Base-by-base conservation (phyloP, 2,329 filamentous ascomycete species). In the Thielaviopsis populi region DNA sequence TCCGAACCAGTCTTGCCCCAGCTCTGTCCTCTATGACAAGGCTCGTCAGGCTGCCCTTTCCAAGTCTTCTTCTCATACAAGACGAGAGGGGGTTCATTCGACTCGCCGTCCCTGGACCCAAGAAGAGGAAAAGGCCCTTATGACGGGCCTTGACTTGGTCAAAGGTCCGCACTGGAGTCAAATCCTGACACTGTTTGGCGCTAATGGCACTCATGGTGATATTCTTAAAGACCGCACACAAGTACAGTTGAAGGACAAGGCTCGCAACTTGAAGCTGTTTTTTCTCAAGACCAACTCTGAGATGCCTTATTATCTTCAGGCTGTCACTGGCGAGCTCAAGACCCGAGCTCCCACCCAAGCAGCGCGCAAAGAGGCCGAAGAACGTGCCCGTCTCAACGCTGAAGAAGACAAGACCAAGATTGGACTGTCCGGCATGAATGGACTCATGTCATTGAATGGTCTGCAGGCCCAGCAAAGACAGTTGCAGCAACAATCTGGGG, bases 151-250 rank as follows among this genome's bases (percentile, higher is more conserved):
- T 3, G 91, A 95, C 70, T 84, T 87, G 72, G 91, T 96, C 58
- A 91, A 91, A 71, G 91, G 91, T 0, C 91, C 91, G 19, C 90
- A 96, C 70, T 96, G 91, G 91, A 92, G 88, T 69, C 90, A 95
- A 71, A 96, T 96, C 58, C 77, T 96, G 13, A 86, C 86, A 1
- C 80, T 95, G 50, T 95, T 92, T 71, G 91, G 91, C 0, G 81
- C 83, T 0, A 87, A 86, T 50, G 91, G 91, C 4, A 87, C 86
- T 0, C 83, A 92, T 27, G 91, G 85, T 58, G 87, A 92, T 69
- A 87, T 92, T 27, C 79, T 95, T 22, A 92, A 91, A 69, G 91
- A 95, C 71, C 82, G 90, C 41, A 95, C 91, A 54, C 90, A 96
- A 71, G 91, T 96, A 0, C 91, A 95, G 71, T 78, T 95, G 13